Evolutionary conservation across 352 stramenopile species (phyloP).

Genomic region (Globisporangium emineosum): DNA sequence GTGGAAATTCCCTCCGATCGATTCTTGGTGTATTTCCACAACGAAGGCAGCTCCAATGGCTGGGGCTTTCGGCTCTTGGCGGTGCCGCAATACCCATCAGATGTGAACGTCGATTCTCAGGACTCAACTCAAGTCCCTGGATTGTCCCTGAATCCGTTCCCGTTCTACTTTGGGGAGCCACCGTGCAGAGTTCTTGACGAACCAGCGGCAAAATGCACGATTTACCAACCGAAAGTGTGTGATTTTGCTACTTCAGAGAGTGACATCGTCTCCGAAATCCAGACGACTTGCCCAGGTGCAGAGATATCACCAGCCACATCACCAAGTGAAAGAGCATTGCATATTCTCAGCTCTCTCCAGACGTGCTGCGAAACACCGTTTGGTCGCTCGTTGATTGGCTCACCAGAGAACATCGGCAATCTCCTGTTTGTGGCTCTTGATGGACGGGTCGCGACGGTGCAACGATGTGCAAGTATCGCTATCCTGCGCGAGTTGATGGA

Average conservation of each 20-base stretch:
- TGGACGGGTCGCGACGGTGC: slow-evolving; percentile 39
- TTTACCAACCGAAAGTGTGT: slow-evolving; percentile 55
- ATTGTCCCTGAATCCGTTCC: slow-evolving; percentile 43
- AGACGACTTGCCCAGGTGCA: slow-evolving; percentile 37
- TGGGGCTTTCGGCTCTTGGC: slow-evolving; percentile 73
- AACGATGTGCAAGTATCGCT: slow-evolving; percentile 38
- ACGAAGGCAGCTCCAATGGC: slow-evolving; percentile 39
- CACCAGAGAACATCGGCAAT: slow-evolving; percentile 55
- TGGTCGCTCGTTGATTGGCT: slow-evolving; percentile 48
- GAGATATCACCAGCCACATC: slow-evolving; percentile 23
- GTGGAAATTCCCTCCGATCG: slow-evolving; percentile 65
- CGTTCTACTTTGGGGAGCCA: slow-evolving; percentile 71
- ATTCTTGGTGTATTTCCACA: slow-evolving; percentile 77
- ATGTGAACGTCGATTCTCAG: neutral
- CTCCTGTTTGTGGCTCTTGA: slow-evolving; percentile 60
- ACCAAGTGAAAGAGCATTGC: slow-evolving; percentile 51
- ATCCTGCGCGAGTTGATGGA: slow-evolving; percentile 44
- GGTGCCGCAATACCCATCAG: slow-evolving; percentile 37
- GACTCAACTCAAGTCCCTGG: neutral
- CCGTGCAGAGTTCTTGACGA: slow-evolving; percentile 46
- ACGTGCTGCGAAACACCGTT: slow-evolving; percentile 58
- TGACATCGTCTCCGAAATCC: slow-evolving; percentile 49
- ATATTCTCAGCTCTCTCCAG: slow-evolving; percentile 60
- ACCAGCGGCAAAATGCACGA: slow-evolving; percentile 52
- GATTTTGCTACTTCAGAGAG: slow-evolving; percentile 44